Evolutionary conservation across 2,329 filamentous ascomycete species (phyloP), one percentile per base, ranked within the genome.

Genomic region (Cladosporium sp.): DNA sequence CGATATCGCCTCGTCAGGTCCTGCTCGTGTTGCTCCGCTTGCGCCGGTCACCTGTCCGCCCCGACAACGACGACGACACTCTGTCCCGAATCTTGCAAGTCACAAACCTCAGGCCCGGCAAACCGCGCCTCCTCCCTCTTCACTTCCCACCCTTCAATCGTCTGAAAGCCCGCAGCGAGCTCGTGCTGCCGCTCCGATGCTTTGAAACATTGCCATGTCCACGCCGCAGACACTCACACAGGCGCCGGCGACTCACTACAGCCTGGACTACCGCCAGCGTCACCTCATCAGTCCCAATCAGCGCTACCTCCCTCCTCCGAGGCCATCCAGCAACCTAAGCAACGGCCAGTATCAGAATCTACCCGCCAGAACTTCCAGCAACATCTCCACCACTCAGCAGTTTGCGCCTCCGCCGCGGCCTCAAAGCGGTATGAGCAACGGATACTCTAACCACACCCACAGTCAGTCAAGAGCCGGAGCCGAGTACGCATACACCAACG

Each of bases 151-250:
- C 19, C 18, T 19, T 33, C 36, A 5, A 30, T 22, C 45, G 33
- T 33, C 33, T 39, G 45, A 39, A 15, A 9, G 36, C 36, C 36
- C 15, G 45, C 45, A 39, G 36, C 36, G 25, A 40, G 45, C 35
- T 39, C 36, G 45, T 40, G 45, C 45, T 40, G 48, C 48, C 41
- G 36, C 43, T 39, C 39, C 36, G 48, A 50, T 50, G 48, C 40
- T 38, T 43, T 50, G 48, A 50, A 39, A 39, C 42, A 52, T 50
- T 50, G 53, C 49, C 55, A 64, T 59, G 62, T 65, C 58, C 48
- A 67, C 58, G 39, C 62, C 57, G 42, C 59, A 59, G 55, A 65
- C 59, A 50, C 59, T 66, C 47, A 59, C 58, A 29, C 62, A 62
- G 57, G 58, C 58, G 53, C 54, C 61, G 46, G 59, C 61, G 35